phyloP scores from a whole-genome alignment of 257 asterid species.

The Nicotiana otophora region DNA sequence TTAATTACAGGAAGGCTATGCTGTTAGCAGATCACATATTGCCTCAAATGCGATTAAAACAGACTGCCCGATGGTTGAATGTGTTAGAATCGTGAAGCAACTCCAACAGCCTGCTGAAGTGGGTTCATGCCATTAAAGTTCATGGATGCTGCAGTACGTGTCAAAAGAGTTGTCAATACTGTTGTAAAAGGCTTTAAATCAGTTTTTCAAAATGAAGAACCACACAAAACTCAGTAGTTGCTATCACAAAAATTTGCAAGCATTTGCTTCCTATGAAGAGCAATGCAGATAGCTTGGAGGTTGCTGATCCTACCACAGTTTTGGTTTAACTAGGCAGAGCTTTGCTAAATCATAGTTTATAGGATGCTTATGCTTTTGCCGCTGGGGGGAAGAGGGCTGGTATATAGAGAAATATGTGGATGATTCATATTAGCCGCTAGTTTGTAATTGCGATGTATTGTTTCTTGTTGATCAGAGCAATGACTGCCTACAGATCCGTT shows the following conservation, averaged over 20 bases:
- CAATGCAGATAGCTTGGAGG: not conserved
- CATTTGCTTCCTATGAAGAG: not conserved
- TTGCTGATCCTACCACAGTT: not conserved
- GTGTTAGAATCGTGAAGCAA: slow-evolving; percentile 55
- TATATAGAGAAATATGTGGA: not conserved
- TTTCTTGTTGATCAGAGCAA: not conserved
- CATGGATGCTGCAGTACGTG: not conserved
- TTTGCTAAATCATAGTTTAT: not conserved
- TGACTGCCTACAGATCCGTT: not conserved
- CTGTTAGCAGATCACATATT: slow-evolving; percentile 69
- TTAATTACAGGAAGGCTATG: too few species aligned
- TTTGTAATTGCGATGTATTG: not conserved
- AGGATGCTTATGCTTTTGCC: not conserved
- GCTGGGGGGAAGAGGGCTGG: not conserved
- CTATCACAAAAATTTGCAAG: not conserved
- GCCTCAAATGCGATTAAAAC: slow-evolving; percentile 75
- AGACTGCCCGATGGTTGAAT: slow-evolving; percentile 68
- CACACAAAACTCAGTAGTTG: not conserved
- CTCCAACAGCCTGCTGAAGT: slow-evolving; percentile 33
- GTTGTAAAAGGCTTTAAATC: not conserved
- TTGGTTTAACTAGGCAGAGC: not conserved
- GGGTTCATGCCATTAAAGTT: not conserved
- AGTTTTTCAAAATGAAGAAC: not conserved
- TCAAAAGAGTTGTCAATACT: not conserved
- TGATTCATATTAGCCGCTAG: not conserved